phyloP scores from a whole-genome alignment of 345 rosid genomes.

The Salix brachista region DNA sequence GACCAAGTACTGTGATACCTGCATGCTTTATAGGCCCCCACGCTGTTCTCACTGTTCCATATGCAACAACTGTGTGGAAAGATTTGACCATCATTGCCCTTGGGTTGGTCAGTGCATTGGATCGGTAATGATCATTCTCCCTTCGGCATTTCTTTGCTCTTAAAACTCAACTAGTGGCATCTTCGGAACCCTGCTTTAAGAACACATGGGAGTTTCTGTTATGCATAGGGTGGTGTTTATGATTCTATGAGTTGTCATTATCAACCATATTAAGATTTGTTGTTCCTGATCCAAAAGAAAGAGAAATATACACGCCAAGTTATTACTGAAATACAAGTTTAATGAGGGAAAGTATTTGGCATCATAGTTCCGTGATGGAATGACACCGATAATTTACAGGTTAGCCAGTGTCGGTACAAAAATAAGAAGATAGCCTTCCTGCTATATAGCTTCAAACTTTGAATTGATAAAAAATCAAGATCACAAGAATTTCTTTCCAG shows the following conservation, averaged over 20 bases:
- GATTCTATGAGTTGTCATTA: not conserved
- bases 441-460: not conserved
- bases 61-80: slow-evolving; percentile 94
- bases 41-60: slow-evolving; percentile 99
- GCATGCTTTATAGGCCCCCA: slow-evolving; percentile 90
- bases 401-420: not conserved
- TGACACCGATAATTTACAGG: not conserved
- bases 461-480: not conserved
- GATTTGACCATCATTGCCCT: slow-evolving; percentile 98
- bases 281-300: not conserved
- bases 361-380: not conserved
- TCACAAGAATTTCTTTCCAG: not conserved
- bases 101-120: slow-evolving; percentile 99
- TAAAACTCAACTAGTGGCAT: slow-evolving; percentile 13
- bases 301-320: not conserved
- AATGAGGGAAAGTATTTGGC: not conserved
- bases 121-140: slow-evolving; percentile 49
- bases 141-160: not conserved
- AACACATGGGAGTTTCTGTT: slow-evolving; percentile 2
- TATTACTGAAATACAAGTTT: not conserved
- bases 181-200: not conserved
- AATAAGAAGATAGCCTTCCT: not conserved
- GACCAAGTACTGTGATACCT: slow-evolving; percentile 89
- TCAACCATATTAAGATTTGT: not conserved
- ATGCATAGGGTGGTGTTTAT: not conserved